phyloP scores from a whole-genome alignment of 768 basidiomycete genomes.

The Suillus spraguei region DNA sequence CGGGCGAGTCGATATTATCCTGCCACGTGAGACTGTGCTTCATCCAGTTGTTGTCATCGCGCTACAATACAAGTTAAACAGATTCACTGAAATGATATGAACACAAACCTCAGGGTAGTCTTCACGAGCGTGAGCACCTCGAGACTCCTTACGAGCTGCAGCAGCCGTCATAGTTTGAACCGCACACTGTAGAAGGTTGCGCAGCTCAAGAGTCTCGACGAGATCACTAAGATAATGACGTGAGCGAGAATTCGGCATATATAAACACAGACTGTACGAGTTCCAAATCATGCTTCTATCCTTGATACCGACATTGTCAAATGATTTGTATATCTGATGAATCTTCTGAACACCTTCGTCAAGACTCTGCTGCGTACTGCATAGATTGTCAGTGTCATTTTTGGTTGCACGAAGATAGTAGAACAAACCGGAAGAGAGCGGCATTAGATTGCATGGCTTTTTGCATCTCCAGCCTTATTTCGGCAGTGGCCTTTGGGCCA shows the following conservation, averaged over 20 bases:
- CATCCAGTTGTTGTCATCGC: constrained; percentile 95
- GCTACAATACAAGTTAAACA: constrained; percentile 42
- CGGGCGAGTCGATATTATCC: constrained; percentile 68
- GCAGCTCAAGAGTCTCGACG: constrained; percentile 94
- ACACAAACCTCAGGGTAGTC: constrained; percentile 84
- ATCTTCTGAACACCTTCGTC: constrained; percentile 94
- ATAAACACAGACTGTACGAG: constrained; percentile 60
- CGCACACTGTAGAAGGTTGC: constrained; percentile 94
- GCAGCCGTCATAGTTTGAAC: constrained; percentile 94
- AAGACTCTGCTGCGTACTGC: constrained; percentile 81
- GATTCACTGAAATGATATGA: constrained; percentile 3
- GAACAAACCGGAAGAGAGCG: constrained; percentile 85
- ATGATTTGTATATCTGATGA: constrained; percentile 83
- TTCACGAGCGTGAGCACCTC: constrained; percentile 98
- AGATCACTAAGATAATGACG: constrained; percentile 69
- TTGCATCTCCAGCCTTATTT: constrained; percentile 95
- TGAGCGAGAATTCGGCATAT: constrained; percentile 13
- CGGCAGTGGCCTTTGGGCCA: constrained; percentile 84
- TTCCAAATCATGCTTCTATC: constrained; percentile 99
- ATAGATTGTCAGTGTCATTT: constrained; percentile 12
- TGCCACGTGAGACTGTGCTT: constrained; percentile 95
- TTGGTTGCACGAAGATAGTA: background rate
- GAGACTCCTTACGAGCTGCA: constrained; percentile 93
- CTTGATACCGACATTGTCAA: constrained; percentile 91
- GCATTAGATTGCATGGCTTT: constrained; percentile 99